Percentiles rank a stretch among this genome's conserved stretches.
Conservation (phyloP, 805 yeast species). For the Blastobotrys chiropterorum region DNA sequence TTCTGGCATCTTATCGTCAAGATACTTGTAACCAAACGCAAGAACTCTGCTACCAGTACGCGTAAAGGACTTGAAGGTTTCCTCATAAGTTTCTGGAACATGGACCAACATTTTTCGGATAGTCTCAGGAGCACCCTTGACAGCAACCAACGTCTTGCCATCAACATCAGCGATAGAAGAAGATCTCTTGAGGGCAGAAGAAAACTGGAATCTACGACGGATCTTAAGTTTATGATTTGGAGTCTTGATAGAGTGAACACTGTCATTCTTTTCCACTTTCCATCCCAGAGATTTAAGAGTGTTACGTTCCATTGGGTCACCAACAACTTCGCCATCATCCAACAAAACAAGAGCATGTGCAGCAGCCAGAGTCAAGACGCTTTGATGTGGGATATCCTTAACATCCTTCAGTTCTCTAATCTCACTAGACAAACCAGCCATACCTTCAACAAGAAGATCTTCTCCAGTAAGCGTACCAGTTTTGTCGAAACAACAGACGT, state of each 20-base stretch:
- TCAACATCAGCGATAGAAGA: slow-evolving; percentile 67
- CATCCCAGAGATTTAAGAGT: slow-evolving; percentile 84
- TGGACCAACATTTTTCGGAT: slow-evolving; percentile 65
- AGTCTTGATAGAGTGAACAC: slow-evolving; percentile 45
- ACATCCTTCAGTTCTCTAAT: slow-evolving; percentile 48
- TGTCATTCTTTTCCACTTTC: slow-evolving; percentile 73
- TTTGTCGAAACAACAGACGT: slow-evolving; percentile 97
- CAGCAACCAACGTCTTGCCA: slow-evolving; percentile 65
- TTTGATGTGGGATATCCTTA: slow-evolving; percentile 60
- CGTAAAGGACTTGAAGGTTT: slow-evolving; percentile 79
- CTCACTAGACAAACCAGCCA: slow-evolving; percentile 62
- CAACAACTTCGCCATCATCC: slow-evolving; percentile 96
- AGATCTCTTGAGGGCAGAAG: slow-evolving; percentile 92
- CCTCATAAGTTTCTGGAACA: slow-evolving; percentile 78
- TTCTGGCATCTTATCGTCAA: slow-evolving; percentile 47
- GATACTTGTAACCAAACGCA: slow-evolving; percentile 82
- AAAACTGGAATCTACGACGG: slow-evolving; percentile 92
- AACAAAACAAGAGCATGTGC: slow-evolving; percentile 93
- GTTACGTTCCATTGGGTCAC: slow-evolving; percentile 99
- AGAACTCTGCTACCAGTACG: slow-evolving; percentile 94
- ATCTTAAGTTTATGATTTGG: slow-evolving; percentile 52
- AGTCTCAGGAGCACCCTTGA: slow-evolving; percentile 98
- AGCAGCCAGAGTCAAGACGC: slow-evolving; percentile 76
- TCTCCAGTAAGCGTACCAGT: slow-evolving; percentile 98
- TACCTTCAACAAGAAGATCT: slow-evolving; percentile 91